These are phyloP conservation scores for Neurospora tetrasperma DNA, from an alignment of 495 filamentous ascomycete genomes.

Conservation along the genomic window DNA sequence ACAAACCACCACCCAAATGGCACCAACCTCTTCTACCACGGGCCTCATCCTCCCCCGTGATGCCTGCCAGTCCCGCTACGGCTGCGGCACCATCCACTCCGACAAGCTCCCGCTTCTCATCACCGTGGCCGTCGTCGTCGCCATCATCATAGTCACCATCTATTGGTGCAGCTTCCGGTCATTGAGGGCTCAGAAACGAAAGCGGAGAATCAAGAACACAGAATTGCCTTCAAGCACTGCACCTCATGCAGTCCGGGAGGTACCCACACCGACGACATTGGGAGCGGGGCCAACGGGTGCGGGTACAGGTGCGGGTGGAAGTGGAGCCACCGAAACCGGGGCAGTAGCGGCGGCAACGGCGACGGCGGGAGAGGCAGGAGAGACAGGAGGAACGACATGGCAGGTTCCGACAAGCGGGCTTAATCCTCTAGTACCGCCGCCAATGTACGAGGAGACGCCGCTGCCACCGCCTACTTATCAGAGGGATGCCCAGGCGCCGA, in stretches of 20 bases:
- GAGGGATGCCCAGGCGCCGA: neutral
- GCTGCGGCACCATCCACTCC: neutral
- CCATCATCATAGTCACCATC: neutral
- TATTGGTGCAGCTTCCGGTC: neutral
- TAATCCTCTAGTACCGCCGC: neutral
- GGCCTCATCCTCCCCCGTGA: neutral
- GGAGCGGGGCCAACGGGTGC: no score
- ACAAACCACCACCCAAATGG: neutral
- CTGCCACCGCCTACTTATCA: neutral
- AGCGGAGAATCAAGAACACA: neutral
- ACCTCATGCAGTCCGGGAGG: neutral
- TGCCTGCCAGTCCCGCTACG: neutral
- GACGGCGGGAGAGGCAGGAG: no score
- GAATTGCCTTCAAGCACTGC: neutral
- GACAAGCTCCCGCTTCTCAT: neutral
- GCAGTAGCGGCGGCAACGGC: no score
- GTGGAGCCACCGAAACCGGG: no score
- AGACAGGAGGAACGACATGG: no score
- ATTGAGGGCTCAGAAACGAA: neutral
- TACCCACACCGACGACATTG: neutral
- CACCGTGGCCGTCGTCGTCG: neutral
- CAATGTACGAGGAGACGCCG: neutral
- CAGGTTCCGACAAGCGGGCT: no score
- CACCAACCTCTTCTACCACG: neutral
- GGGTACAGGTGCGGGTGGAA: no score